phyloP scores from a whole-genome alignment of 106 monocot species.

The Iris macrosiphon region DNA sequence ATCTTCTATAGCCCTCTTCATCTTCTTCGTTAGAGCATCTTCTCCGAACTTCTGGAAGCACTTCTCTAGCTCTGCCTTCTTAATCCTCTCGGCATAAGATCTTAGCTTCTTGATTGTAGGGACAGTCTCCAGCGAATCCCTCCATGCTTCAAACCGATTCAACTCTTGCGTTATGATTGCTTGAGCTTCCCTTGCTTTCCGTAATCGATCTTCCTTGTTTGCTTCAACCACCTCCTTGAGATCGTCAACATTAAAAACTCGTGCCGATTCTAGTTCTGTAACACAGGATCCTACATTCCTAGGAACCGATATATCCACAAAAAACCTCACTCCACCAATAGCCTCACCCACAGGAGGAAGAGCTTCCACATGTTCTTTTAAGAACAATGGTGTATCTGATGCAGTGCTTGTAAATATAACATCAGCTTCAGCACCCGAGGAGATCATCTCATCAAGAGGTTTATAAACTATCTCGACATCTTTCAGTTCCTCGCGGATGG shows the following conservation, averaged over 20 bases:
- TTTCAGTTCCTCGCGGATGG: constrained; percentile 67
- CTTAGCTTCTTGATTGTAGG: constrained; percentile 96
- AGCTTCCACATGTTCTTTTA: constrained; percentile 64
- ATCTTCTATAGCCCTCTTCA: constrained; percentile 75
- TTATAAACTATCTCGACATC: constrained; percentile 83
- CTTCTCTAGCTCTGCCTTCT: constrained; percentile 63
- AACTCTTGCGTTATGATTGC: constrained; percentile 64
- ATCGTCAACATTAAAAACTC: constrained; percentile 86
- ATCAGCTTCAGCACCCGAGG: constrained; percentile 82
- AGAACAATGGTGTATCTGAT: constrained; percentile 81
- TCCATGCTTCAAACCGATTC: constrained; percentile 82
- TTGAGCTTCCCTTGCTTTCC: constrained; percentile 92
- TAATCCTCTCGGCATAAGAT: constrained; percentile 80
- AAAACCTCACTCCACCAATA: constrained; percentile 54
- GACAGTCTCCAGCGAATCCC: constrained; percentile 95
- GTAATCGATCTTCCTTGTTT: constrained; percentile 85
- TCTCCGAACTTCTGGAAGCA: constrained; percentile 83
- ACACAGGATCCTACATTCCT: constrained; percentile 80
- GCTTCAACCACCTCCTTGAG: constrained; percentile 96
- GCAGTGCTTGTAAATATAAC: constrained; percentile 94
- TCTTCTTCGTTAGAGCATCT: constrained; percentile 65
- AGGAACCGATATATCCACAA: constrained; percentile 92
- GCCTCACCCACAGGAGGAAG: constrained; percentile 48
- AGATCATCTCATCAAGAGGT: constrained; percentile 68
- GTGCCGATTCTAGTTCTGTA: constrained; percentile 29